phyloP scores from a whole-genome alignment of 805 yeast species.

The Komagataella mondaviorum region DNA sequence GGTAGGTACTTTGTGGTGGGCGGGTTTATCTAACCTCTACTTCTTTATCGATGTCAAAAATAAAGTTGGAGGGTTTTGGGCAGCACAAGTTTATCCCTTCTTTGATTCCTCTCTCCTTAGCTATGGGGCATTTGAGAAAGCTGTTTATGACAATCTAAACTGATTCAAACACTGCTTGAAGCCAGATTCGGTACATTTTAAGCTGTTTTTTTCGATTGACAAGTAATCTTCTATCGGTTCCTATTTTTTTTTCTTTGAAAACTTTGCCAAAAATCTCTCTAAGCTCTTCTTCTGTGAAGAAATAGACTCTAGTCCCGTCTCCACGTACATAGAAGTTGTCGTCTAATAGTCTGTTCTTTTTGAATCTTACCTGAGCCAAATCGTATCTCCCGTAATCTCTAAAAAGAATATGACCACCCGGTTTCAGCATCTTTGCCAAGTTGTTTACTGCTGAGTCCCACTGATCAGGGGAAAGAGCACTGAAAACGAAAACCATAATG shows the following conservation, averaged over 20 bases:
- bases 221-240: slow-evolving; percentile 78
- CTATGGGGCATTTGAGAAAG: not conserved
- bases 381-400: slow-evolving; percentile 96
- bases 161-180: slow-evolving; percentile 72
- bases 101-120: not conserved
- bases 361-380: slow-evolving; percentile 88
- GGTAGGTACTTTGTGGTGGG: no score
- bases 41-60: no score
- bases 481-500: slow-evolving; percentile 90
- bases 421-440: slow-evolving; percentile 61
- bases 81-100: not conserved
- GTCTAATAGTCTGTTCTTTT: slow-evolving; percentile 72
- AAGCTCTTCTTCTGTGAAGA: slow-evolving; percentile 90
- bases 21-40: no score
- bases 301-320: slow-evolving; percentile 95
- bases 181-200: slow-evolving; percentile 95
- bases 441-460: slow-evolving; percentile 77
- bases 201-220: slow-evolving; percentile 86
- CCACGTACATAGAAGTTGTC: slow-evolving; percentile 95
- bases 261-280: slow-evolving; percentile 52
- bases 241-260: slow-evolving; percentile 65
- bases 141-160: not conserved
- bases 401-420: slow-evolving; percentile 83
- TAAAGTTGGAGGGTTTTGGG: no score
- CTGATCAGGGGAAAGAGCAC: slow-evolving; percentile 84